Evolutionary conservation across 441 rosid genomes (phyloP).

Genomic region (Pelargonium cotyledonis): DNA sequence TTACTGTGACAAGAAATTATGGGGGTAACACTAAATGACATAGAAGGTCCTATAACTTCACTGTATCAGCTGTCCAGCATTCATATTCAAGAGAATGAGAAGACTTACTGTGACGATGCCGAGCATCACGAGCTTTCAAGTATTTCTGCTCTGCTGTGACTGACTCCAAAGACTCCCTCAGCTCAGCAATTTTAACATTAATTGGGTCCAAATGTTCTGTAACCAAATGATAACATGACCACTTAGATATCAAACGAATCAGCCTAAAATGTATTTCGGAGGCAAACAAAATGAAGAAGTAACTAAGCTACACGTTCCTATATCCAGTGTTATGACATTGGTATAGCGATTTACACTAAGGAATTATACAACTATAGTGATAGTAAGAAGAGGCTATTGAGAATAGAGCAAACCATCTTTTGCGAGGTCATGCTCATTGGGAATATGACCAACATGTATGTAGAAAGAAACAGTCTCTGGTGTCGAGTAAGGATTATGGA

Average conservation of each 20-base stretch:
- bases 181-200: conserved; percentile 88
- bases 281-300: not conserved
- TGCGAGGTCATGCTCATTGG: conserved; percentile 74
- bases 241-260: not conserved
- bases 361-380: conserved; percentile 3
- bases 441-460: conserved; percentile 90
- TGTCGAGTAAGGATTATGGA: conserved; percentile 72
- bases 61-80: not conserved
- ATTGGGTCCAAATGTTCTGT: conserved; percentile 93
- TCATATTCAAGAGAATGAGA: not conserved
- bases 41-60: no score
- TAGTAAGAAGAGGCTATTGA: not conserved
- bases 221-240: conserved; percentile 9
- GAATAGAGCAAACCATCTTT: conserved; percentile 54
- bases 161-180: conserved; percentile 88
- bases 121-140: conserved; percentile 80
- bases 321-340: not conserved
- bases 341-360: not conserved
- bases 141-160: conserved; percentile 88
- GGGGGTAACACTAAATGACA: no score
- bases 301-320: conserved; percentile 3
- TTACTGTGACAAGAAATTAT: no score
- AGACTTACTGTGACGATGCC: conserved; percentile 77
- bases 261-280: not conserved
- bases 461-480: conserved; percentile 90